Percentiles rank a stretch among this genome's conserved stretches.
These are phyloP conservation scores for Globisporangium abappressorium DNA, from an alignment of 352 stramenopile species.

Conservation along the genomic window DNA sequence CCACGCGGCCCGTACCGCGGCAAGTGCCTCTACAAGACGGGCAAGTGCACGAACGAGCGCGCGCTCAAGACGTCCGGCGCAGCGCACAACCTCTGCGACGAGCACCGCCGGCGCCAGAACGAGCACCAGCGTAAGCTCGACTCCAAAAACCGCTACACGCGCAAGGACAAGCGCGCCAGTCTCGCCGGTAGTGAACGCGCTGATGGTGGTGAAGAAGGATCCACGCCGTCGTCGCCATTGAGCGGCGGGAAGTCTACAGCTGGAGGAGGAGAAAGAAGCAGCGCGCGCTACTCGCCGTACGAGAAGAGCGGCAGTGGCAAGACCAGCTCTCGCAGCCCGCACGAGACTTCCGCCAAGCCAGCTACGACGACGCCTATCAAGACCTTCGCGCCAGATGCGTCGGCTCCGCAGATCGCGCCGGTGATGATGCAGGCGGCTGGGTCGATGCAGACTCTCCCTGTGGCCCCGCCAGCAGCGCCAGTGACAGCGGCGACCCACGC, in stretches of 20 bases:
- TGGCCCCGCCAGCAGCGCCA: not conserved
- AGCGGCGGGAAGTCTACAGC: not conserved
- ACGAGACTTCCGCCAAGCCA: not conserved
- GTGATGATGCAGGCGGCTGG: slow-evolving; percentile 9
- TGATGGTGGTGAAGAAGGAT: not conserved
- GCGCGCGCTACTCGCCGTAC: slow-evolving; percentile 29
- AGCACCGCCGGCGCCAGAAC: slow-evolving; percentile 81
- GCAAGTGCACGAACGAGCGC: slow-evolving; percentile 84
- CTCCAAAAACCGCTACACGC: slow-evolving; percentile 72
- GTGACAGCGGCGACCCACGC: not conserved
- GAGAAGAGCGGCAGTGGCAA: slow-evolving; percentile 3
- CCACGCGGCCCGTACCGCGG: slow-evolving; percentile 41
- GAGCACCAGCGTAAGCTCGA: slow-evolving; percentile 87
- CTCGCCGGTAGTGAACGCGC: slow-evolving; percentile 1
- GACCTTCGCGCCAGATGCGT: not conserved
- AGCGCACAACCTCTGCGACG: slow-evolving; percentile 83
- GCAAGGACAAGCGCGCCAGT: slow-evolving; percentile 43
- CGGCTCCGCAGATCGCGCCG: slow-evolving; percentile 8
- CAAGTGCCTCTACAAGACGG: slow-evolving; percentile 86
- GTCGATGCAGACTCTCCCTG: not conserved
- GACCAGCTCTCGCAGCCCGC: not conserved
- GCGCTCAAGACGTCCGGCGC: slow-evolving; percentile 81
- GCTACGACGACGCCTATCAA: not conserved
- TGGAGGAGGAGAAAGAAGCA: not conserved
- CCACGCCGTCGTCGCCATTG: slow-evolving; percentile 2